phyloP scores from a whole-genome alignment of 129 eudicot species.

The sunflower (Helianthus annuus) region HanXRQr2.0-SUNRISE NC_035435.2:171578916-171579415 shows the following conservation, averaged over 20 bases:
- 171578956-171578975: constrained; percentile 17
- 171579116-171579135: neutral
- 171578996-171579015: constrained; percentile 42
- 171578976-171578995: constrained; percentile 39
- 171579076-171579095: neutral
- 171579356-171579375: constrained; percentile 41
- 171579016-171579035: constrained; percentile 51
- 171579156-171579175: constrained; percentile 59
- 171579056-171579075: neutral
- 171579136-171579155: constrained; percentile 15
- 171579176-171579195: constrained; percentile 51
- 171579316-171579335: constrained; percentile 56
- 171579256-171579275: constrained; percentile 29
- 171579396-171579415: constrained; percentile 35
- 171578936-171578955: constrained; percentile 31
- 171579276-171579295: constrained; percentile 43
- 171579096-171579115: neutral
- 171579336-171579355: constrained; percentile 42
- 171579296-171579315: constrained; percentile 57
- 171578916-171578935: constrained; percentile 22
- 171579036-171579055: constrained; percentile 53
- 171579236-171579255: constrained; percentile 45
- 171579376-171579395: constrained; percentile 47
- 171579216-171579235: constrained; percentile 49
- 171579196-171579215: constrained; percentile 85